Conservation (phyloP, 495 filamentous ascomycete genomes). For the Penicillium fimorum region DNA sequence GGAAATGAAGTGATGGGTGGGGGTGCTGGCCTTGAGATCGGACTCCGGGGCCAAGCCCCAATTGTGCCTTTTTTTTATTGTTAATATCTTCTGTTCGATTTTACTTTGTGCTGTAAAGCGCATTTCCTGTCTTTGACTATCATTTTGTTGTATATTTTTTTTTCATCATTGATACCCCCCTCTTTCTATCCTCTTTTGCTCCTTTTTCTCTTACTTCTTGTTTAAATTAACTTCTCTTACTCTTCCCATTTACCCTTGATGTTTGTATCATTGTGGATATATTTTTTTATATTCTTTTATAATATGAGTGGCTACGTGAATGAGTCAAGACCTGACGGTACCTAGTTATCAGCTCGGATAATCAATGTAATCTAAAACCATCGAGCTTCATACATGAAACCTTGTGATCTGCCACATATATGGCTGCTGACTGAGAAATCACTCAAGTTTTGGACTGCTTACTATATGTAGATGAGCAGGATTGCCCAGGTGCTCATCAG, state of each 20-base stretch:
- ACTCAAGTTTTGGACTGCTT: neutral
- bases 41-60: slow-evolving; percentile 3
- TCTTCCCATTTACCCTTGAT: neutral
- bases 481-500: neutral
- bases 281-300: neutral
- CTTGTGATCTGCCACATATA: neutral
- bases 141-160: slow-evolving; percentile 7
- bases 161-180: slow-evolving; percentile 19
- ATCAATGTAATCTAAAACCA: neutral
- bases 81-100: slow-evolving; percentile 1
- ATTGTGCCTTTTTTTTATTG: neutral
- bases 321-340: neutral
- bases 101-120: slow-evolving; percentile 8
- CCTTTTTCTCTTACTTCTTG: slow-evolving; percentile 1
- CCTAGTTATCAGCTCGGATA: neutral
- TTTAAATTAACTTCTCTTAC: neutral
- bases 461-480: neutral
- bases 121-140: slow-evolving; percentile 11
- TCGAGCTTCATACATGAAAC: neutral
- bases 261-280: neutral
- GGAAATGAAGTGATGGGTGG: slow-evolving; percentile 20
- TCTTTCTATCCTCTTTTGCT: slow-evolving; percentile 4
- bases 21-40: neutral
- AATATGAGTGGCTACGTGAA: neutral
- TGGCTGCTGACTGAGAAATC: neutral